Percentiles rank a stretch among this genome's conserved stretches.
Evolutionary conservation across 2,329 filamentous ascomycete species (phyloP).

Genomic region (Aotearoamyces nothofagi): DNA sequence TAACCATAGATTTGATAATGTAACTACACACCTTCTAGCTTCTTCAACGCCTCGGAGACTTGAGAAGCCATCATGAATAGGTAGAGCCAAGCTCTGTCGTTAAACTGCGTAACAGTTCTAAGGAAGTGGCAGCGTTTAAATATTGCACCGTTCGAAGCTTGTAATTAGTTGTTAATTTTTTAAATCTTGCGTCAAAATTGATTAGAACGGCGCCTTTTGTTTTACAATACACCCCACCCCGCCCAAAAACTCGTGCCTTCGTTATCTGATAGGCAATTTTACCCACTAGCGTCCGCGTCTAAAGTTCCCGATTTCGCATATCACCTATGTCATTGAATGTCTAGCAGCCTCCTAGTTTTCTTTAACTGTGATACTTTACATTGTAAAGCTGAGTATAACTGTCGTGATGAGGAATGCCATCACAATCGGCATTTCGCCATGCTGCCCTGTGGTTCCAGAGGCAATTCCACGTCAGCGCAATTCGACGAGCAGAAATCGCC

Average conservation of each 20-base stretch:
- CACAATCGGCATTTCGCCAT: constrained; percentile 21
- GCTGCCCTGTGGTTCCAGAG: constrained; percentile 8
- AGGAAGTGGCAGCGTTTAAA: not conserved
- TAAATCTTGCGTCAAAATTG: too few species aligned
- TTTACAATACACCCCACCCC: not conserved
- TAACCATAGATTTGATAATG: too few species aligned
- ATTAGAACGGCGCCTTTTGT: too few species aligned
- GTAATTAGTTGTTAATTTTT: too few species aligned
- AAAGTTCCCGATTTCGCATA: not conserved
- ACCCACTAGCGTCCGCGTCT: not conserved
- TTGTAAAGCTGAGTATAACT: not conserved
- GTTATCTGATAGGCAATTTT: too few species aligned
- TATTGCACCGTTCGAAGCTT: not conserved
- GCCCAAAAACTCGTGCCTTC: not conserved
- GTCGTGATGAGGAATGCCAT: constrained; percentile 49
- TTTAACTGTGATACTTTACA: not conserved
- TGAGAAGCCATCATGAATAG: constrained; percentile 1
- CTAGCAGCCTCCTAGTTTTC: not conserved
- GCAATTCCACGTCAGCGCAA: constrained; percentile 29
- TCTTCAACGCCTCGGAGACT: not conserved
- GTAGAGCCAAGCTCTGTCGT: not conserved
- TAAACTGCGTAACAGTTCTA: not conserved
- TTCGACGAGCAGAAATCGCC: constrained; percentile 16
- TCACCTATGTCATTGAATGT: not conserved
- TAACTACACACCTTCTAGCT: not conserved